Percentiles rank a stretch among this genome's conserved stretches.
Evolutionary conservation across 2,329 filamentous ascomycete species (phyloP).

Genomic region (Lecanicillium sp.): DNA sequence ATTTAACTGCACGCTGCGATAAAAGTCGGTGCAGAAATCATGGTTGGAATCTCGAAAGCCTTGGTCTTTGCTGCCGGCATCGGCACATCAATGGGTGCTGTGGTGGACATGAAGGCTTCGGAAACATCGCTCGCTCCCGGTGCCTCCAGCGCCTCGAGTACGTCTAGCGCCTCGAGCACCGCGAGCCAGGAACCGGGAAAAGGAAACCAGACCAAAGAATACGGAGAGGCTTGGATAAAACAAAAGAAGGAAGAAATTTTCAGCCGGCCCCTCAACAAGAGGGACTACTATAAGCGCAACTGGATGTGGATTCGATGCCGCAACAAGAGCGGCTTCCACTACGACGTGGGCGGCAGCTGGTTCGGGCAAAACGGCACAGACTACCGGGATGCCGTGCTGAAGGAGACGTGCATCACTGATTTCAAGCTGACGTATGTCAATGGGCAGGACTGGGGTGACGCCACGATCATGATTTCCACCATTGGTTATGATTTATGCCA

Average conservation of each 20-base stretch:
- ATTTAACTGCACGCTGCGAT: too few relatives aligned
- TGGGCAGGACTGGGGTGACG: conserved; percentile 6
- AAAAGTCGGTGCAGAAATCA: too few relatives aligned
- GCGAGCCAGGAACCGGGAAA: too few relatives aligned
- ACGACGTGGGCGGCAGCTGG: conserved; percentile 2
- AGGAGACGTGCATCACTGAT: conserved; percentile 4
- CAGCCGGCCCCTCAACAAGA: neutral
- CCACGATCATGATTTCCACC: neutral
- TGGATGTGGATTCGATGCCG: conserved; percentile 4
- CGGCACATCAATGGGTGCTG: too few relatives aligned
- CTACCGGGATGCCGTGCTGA: neutral
- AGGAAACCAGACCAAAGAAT: neutral
- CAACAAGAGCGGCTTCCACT: neutral
- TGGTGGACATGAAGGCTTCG: too few relatives aligned
- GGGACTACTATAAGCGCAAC: conserved; percentile 1
- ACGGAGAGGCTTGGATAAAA: neutral
- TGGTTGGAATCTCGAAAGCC: too few relatives aligned
- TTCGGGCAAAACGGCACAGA: neutral
- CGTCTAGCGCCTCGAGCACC: too few relatives aligned
- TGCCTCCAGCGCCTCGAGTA: too few relatives aligned
- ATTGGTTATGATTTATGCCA: neutral
- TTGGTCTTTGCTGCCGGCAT: too few relatives aligned
- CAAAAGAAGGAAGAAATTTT: neutral
- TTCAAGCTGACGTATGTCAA: conserved; percentile 12
- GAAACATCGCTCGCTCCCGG: too few relatives aligned